These are phyloP conservation scores for Sporopachydermia lactativora DNA, from an alignment of 805 yeast species.

Conservation along the genomic window DNA sequence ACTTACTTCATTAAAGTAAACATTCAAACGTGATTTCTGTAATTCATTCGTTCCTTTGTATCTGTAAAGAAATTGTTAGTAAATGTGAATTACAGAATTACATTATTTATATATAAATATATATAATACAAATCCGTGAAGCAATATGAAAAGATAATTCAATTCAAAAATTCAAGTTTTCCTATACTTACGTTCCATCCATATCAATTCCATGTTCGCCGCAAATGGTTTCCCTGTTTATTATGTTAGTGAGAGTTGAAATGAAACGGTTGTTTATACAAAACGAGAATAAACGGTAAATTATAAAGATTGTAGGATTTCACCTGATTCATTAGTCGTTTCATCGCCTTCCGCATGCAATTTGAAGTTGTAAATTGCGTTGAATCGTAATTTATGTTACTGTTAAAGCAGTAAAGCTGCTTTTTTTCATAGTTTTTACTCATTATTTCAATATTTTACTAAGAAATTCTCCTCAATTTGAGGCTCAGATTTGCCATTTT, in stretches of 20 bases:
- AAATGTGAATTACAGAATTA: too few species aligned
- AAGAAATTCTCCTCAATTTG: too few species aligned
- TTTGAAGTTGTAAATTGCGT: too few species aligned
- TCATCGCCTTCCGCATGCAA: too few species aligned
- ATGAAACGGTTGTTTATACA: neutral
- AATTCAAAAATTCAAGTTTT: slow-evolving; percentile 14
- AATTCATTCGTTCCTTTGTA: slow-evolving; percentile 14
- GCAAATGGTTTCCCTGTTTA: slow-evolving; percentile 25
- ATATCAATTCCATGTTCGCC: slow-evolving; percentile 26
- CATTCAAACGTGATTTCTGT: slow-evolving; percentile 43
- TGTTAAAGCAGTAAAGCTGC: too few species aligned
- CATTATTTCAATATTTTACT: too few species aligned
- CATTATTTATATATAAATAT: too few species aligned
- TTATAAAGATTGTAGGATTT: neutral
- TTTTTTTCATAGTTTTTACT: too few species aligned
- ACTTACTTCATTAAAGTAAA: slow-evolving; percentile 58
- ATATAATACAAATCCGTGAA: too few species aligned
- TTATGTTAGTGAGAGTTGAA: neutral
- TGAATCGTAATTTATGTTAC: too few species aligned
- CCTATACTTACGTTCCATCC: slow-evolving; percentile 11
- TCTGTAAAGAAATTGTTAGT: slow-evolving; percentile 17
- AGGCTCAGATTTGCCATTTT: too few species aligned
- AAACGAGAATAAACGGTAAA: neutral
- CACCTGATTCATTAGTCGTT: too few species aligned
- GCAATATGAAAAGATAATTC: neutral